Conservation (phyloP, 495 filamentous ascomycete species). For the Aspergillus biplanus region DNA sequence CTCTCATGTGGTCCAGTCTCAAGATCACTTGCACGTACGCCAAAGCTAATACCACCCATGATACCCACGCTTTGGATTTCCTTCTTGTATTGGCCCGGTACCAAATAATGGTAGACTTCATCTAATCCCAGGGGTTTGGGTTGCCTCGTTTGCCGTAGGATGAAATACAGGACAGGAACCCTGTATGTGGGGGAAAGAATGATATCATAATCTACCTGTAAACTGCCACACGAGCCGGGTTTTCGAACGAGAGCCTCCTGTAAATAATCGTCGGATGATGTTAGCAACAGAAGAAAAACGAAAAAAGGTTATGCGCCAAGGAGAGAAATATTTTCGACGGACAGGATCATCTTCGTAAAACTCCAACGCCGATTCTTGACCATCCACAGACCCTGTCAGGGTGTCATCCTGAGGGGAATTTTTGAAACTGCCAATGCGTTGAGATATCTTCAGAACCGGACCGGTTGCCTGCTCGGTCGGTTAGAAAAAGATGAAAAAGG, state of each 20-base stretch:
- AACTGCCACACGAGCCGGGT: slow-evolving; percentile 25
- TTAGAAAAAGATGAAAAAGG: slow-evolving; percentile 20
- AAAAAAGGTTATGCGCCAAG: background rate
- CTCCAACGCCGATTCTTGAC: slow-evolving; percentile 29
- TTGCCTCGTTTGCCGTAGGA: slow-evolving; percentile 62
- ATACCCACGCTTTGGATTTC: slow-evolving; percentile 61
- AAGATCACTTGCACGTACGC: slow-evolving; percentile 56
- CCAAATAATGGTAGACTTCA: slow-evolving; percentile 67
- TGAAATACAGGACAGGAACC: slow-evolving; percentile 57
- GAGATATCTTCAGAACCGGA: slow-evolving; percentile 42
- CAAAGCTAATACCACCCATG: slow-evolving; percentile 77
- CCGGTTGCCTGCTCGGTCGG: slow-evolving; percentile 31
- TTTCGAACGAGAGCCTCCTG: slow-evolving; percentile 50
- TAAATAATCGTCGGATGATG: slow-evolving; percentile 29
- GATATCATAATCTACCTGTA: slow-evolving; percentile 59
- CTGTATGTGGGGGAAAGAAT: slow-evolving; percentile 52
- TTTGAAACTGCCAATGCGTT: slow-evolving; percentile 24
- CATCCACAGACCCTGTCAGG: slow-evolving; percentile 8
- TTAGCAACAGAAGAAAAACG: slow-evolving; percentile 5
- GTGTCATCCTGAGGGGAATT: slow-evolving; percentile 11
- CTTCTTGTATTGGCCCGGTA: slow-evolving; percentile 64
- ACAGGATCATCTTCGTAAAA: slow-evolving; percentile 42
- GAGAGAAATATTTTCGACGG: slow-evolving; percentile 20
- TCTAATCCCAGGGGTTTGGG: slow-evolving; percentile 65
- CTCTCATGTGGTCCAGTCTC: slow-evolving; percentile 26